A percentile compares a stretch with the other conserved stretches of the same genome.
These are phyloP conservation scores for Tuber microsphaerosporum DNA, from an alignment of 495 filamentous ascomycete genomes.

Conservation along the genomic window DNA sequence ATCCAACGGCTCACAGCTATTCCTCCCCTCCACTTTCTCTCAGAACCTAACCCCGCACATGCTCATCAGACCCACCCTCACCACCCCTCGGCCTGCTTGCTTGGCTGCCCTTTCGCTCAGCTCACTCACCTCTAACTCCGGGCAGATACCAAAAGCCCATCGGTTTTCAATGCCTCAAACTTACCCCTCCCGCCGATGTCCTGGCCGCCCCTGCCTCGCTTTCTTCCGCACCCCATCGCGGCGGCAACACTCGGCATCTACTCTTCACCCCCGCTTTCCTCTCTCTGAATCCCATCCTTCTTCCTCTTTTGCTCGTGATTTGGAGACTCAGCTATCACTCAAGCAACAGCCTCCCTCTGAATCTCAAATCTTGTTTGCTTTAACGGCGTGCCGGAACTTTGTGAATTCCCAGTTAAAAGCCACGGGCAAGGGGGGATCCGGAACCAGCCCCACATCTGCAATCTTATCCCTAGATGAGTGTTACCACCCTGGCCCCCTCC, in stretches of 20 bases:
- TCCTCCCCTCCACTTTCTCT: not conserved
- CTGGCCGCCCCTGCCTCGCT: not conserved
- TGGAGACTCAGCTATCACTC: conserved; percentile 1
- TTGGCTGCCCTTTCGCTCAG: not conserved
- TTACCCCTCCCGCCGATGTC: not conserved
- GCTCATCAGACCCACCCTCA: not conserved
- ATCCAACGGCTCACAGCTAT: not conserved
- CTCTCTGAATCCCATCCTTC: not conserved
- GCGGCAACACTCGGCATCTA: not conserved
- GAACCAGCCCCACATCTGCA: conserved; percentile 48
- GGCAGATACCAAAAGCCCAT: not conserved
- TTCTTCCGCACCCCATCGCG: not conserved
- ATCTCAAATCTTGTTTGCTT: conserved; percentile 43
- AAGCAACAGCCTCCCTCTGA: conserved; percentile 21
- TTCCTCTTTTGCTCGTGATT: not conserved
- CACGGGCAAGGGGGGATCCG: conserved; percentile 21
- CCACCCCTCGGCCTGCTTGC: not conserved
- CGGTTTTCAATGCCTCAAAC: not conserved
- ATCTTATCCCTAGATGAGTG: conserved; percentile 52
- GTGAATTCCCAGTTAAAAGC: conserved; percentile 43
- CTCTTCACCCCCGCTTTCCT: not conserved
- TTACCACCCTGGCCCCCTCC: conserved; percentile 14
- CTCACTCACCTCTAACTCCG: not conserved
- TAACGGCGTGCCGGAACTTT: conserved; percentile 47
- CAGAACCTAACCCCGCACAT: not conserved